Conservation (phyloP, 805 yeast species). For the Starmerella apicola region DNA sequence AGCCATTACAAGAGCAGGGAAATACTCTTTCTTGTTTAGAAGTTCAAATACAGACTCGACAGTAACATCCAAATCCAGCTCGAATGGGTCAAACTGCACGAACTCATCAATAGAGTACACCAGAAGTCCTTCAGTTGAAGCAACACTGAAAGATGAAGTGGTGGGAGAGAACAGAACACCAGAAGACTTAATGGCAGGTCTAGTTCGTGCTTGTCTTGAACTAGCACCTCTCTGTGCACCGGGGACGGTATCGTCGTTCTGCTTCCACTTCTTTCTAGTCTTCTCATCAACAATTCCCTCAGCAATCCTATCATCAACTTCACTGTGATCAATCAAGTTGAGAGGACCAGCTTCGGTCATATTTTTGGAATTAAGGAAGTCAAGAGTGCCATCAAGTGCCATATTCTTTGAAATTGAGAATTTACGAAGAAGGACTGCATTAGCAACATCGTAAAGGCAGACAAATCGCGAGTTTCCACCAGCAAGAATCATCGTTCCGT, state of each 20-base stretch:
- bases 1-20: constrained; percentile 80
- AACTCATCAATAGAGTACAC: constrained; percentile 66
- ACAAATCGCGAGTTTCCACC: constrained; percentile 89
- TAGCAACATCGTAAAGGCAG: constrained; percentile 79
- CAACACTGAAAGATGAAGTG: constrained; percentile 80
- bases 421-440: constrained; percentile 72
- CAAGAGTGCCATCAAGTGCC: constrained; percentile 80
- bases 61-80: constrained; percentile 83
- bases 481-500: constrained; percentile 77
- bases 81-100: constrained; percentile 78
- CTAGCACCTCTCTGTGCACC: constrained; percentile 80
- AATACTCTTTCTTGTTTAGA: constrained; percentile 47
- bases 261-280: constrained; percentile 11
- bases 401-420: constrained; percentile 80
- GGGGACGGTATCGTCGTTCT: constrained; percentile 54
- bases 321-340: constrained; percentile 70
- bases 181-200: constrained; percentile 77
- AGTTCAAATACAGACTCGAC: constrained; percentile 60
- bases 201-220: constrained; percentile 48
- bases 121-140: constrained; percentile 86
- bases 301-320: constrained; percentile 75
- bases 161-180: constrained; percentile 79
- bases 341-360: constrained; percentile 83
- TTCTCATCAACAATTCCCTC: constrained; percentile 39
- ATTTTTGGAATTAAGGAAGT: constrained; percentile 61